Conservation (phyloP, 345 rosid species). For the Arabidopsis arenosa region DNA sequence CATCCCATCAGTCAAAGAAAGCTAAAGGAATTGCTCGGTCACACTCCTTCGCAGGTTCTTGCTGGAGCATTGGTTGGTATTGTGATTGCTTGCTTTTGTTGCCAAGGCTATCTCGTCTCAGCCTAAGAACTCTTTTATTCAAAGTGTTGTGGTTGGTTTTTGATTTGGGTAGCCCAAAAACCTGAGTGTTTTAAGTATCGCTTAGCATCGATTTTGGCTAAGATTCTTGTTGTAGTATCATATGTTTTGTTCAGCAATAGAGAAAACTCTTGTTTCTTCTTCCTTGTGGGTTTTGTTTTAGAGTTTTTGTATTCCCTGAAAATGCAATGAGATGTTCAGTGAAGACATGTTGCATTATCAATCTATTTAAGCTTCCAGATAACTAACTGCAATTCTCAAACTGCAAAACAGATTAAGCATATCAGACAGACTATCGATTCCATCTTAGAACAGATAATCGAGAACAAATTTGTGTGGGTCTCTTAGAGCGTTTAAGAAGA, state of each 20-base stretch:
- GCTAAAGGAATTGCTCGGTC: slow-evolving; percentile 93
- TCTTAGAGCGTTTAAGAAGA: slow-evolving; percentile 82
- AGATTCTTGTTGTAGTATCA: slow-evolving; percentile 28
- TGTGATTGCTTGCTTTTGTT: slow-evolving; percentile 72
- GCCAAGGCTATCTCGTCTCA: slow-evolving; percentile 64
- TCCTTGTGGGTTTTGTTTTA: neutral
- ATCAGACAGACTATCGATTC: slow-evolving; percentile 11
- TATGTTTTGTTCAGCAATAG: slow-evolving; percentile 35
- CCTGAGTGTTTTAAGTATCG: neutral
- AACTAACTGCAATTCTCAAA: slow-evolving; percentile 56
- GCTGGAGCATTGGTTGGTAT: slow-evolving; percentile 89
- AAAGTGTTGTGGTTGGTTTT: slow-evolving; percentile 15
- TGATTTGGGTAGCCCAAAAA: neutral
- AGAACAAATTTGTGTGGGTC: neutral
- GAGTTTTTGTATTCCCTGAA: slow-evolving; percentile 5
- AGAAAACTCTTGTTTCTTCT: slow-evolving; percentile 12
- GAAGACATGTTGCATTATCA: too few relatives aligned
- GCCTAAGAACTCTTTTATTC: slow-evolving; percentile 43
- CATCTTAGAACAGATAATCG: slow-evolving; percentile 6
- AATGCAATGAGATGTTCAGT: neutral
- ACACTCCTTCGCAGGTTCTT: slow-evolving; percentile 87
- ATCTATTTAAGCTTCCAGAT: too few relatives aligned
- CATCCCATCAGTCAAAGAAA: slow-evolving; percentile 92
- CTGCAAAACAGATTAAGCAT: slow-evolving; percentile 47
- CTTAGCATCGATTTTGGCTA: slow-evolving; percentile 20